Evolutionary conservation across 2,329 filamentous ascomycete species (phyloP).

Genomic region (Biscogniauxia marginata): DNA sequence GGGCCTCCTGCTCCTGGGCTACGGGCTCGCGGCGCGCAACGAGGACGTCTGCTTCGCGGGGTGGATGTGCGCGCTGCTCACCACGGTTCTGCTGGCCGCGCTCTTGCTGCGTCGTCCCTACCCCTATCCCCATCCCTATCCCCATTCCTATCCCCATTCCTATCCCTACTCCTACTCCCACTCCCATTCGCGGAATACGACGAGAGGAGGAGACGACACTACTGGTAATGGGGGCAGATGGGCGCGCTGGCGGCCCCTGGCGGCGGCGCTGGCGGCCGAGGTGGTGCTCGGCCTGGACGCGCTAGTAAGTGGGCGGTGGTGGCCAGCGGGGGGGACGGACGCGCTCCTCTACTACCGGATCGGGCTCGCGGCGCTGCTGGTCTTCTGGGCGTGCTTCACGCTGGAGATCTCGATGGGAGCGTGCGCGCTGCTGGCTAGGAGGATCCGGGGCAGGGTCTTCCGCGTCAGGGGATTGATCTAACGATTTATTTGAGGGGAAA

Average conservation of each 20-base stretch:
- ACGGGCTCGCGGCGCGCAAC: background rate
- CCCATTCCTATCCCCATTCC: background rate
- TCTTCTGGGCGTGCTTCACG: conserved; percentile 1
- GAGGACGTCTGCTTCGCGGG: background rate
- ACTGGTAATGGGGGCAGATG: background rate
- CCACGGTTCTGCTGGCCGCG: background rate
- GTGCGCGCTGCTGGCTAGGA: background rate
- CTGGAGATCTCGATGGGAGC: background rate
- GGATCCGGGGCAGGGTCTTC: background rate
- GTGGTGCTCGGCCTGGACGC: background rate
- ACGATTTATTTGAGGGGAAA: no score
- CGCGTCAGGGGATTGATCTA: no score
- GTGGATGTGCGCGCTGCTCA: background rate
- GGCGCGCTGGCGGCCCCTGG: background rate
- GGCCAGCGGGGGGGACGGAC: background rate
- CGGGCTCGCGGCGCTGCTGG: background rate
- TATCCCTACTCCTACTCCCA: background rate
- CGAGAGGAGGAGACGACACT: no score
- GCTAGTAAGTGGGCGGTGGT: background rate
- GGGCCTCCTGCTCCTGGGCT: background rate
- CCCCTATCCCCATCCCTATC: no score
- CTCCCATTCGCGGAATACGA: background rate
- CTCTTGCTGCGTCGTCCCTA: background rate
- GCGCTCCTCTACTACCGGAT: background rate
- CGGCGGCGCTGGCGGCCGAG: background rate